Base-by-base conservation (phyloP, 75 land plant genomes). In the Pinus taeda region DNA sequence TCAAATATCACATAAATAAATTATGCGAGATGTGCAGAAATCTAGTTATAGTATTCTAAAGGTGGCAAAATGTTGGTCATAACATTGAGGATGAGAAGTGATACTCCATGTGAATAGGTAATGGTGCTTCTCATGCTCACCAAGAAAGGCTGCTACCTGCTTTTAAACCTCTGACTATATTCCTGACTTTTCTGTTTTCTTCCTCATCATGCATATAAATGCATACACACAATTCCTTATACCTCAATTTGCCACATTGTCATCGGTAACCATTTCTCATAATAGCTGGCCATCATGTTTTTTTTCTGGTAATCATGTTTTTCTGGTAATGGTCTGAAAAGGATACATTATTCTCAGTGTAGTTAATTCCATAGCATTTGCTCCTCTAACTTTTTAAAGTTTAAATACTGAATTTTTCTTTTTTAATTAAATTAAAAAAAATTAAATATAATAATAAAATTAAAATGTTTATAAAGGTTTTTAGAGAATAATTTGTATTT, bases 81-180 rank as follows among this genome's bases (percentile, higher is more conserved):
- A 45, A 7, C 53, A 45, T 45, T 49, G 8, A 33, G 33, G 33
- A 33, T 49, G 21, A 36, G 12, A 8, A n/a, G n/a, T 66, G 69
- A 15, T 33, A 66, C 6, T 18, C 71, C 49, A 67, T 5, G 11
- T 39, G 49, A 67, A 9, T 39, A 37, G 9, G 42, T 30, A 69
- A 20, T 42, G 14, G 49, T 39, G 71, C 20, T 42, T 39, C 17
- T 20, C 71, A 7, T 37, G 71, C 42, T 69, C 33, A 42, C 24
- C 3, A 26, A 62, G 15, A 69, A 42, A 39, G 53, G 49, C 20
- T 69, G 71, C 1, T n/a, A 42, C 11, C 11, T 69, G 21, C 24
- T 69, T 67, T 22, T 39, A 20, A 36, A 12, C 71, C 71, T 69
- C 71, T 69, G 71, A 69, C 53, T 39, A 69, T 69, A 69, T 69